Base-by-base conservation (phyloP, 2,329 filamentous ascomycete genomes). In the Aspergillus thermomutatus region DNA sequence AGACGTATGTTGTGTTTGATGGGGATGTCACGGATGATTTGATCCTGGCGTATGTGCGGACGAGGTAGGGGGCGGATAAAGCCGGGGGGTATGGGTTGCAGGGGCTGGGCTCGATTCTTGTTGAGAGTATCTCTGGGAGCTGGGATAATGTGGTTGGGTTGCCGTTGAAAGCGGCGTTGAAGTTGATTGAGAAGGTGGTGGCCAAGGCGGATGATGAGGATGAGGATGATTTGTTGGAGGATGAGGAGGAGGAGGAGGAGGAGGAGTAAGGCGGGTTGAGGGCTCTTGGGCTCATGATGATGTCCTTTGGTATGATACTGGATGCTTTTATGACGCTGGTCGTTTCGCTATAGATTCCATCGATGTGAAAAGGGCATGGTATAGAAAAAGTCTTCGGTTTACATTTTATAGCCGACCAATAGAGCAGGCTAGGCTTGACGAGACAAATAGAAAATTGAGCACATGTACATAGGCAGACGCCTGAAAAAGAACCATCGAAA, bases 21-120 rank as follows among this genome's bases (percentile, higher is more conserved):
- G n/a, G n/a, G n/a, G n/a, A n/a, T n/a, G n/a, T n/a, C n/a, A n/a
- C n/a, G n/a, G n/a, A n/a, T n/a, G n/a, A n/a, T n/a, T n/a, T n/a
- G n/a, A n/a, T n/a, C n/a, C n/a, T n/a, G n/a, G n/a, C n/a, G n/a
- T n/a, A n/a, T n/a, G n/a, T n/a, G n/a, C n/a, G n/a, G n/a, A 97
- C 93, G 23, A 82, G 93, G 54, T 94, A 99, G 79, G 94, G 94
- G 1, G 92, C 86, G 10, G 94, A 97, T 75, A 99, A 97, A 80
- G 94, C 94, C 0, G 94, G 94, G 2, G 94, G 94, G 0, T 99
- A 99, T 74, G 94, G 91, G 1, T 84, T 99, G 53, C 94, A 99
- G 75, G 94, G 93, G 0, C 80, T 93, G 10, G 94, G 90, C 1
- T 88, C 90, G 8, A 87, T 97, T 71, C 75, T 99, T 56, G 87